phyloP scores from a whole-genome alignment of 225 moss, liverwort and hornwort genomes.

The Sphagnum contortum region DNA sequence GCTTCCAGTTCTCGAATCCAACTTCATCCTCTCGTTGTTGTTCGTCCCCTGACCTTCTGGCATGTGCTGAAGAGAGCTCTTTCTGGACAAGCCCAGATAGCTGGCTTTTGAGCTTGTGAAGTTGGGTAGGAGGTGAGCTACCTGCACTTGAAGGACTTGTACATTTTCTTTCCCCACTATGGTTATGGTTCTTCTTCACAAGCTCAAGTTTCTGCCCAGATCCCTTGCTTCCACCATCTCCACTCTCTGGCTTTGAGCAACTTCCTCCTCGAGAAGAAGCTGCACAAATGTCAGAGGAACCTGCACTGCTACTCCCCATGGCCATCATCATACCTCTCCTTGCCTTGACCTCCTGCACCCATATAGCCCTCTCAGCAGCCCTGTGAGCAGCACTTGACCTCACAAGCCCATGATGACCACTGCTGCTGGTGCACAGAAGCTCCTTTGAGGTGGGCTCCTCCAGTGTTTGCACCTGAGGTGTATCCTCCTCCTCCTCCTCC shows the following conservation, averaged over 20 bases:
- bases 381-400: constrained; percentile 44
- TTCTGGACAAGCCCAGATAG: too few species aligned
- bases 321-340: constrained; percentile 21
- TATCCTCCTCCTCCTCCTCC: too few species aligned
- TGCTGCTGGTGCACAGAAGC: constrained; percentile 3
- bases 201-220: too few species aligned
- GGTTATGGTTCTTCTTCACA: too few species aligned
- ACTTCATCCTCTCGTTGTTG: constrained; percentile 7
- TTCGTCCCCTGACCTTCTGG: constrained; percentile 7
- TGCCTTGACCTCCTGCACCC: constrained; percentile 54
- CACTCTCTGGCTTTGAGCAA: constrained; percentile 3
- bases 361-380: constrained; percentile 39
- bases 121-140: too few species aligned
- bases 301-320: constrained; percentile 4
- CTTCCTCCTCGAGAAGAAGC: constrained; percentile 25
- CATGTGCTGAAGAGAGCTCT: not conserved
- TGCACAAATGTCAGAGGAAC: constrained; percentile 32
- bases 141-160: too few species aligned
- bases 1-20: constrained; percentile 13
- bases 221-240: too few species aligned
- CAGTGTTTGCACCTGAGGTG: too few species aligned
- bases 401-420: constrained; percentile 10
- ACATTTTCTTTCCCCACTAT: too few species aligned
- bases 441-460: constrained; percentile 8
- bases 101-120: too few species aligned